Conservation (phyloP, 106 monocot genomes). For the Dioscorea zingiberensis region DNA sequence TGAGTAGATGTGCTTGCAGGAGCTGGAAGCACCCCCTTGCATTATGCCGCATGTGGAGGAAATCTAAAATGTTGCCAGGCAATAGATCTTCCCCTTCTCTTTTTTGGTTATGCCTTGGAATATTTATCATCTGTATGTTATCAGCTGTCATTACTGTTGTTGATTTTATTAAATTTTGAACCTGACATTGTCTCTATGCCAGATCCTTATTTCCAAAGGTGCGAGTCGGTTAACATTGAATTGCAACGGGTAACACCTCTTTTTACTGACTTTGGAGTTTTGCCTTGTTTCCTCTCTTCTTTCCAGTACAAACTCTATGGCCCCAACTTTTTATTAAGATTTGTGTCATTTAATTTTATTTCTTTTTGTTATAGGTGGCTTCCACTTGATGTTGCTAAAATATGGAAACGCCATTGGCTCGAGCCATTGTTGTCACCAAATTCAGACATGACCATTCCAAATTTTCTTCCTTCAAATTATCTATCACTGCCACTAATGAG, state of each 20-base stretch:
- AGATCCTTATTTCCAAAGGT: conserved; percentile 87
- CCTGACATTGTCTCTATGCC: conserved; percentile 4
- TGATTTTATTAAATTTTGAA: conserved; percentile 1
- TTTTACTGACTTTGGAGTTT: too few relatives aligned
- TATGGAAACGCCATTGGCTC: conserved; percentile 68
- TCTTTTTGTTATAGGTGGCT: conserved; percentile 63
- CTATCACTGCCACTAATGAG: conserved; percentile 83
- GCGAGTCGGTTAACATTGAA: conserved; percentile 86
- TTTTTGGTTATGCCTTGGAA: neutral
- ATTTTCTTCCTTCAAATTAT: conserved; percentile 67
- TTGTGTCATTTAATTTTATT: conserved; percentile 2
- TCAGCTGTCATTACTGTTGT: neutral
- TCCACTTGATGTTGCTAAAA: conserved; percentile 87
- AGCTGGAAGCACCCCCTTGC: conserved; percentile 92
- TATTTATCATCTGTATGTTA: neutral
- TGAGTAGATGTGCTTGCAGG: conserved; percentile 33
- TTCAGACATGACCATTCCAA: conserved; percentile 44
- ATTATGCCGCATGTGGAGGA: conserved; percentile 97
- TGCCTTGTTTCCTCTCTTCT: neutral
- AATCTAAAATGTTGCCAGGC: conserved; percentile 90
- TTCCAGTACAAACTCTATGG: neutral
- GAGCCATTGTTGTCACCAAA: conserved; percentile 66
- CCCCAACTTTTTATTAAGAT: neutral
- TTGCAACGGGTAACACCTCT: conserved; percentile 94
- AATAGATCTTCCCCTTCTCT: conserved; percentile 6